Evolutionary conservation across 1,284 basidiomycete genomes (phyloP), one percentile per base, ranked within the genome.

Genomic region (Ustilago crameri): DNA sequence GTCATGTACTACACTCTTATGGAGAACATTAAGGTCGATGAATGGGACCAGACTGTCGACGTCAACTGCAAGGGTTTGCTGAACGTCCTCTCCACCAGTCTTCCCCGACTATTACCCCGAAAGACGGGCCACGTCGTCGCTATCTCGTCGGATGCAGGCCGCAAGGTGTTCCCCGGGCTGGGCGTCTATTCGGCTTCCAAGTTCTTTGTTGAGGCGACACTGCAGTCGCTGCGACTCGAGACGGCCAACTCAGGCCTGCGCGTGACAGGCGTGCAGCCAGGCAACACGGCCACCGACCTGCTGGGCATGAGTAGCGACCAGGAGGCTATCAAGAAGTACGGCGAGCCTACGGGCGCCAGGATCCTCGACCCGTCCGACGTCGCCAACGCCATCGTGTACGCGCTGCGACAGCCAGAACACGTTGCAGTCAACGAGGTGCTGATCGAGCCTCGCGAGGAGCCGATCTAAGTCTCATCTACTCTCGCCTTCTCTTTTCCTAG

Each of bases 1-100:
- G 80, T 82, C 42, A 82, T 82, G 80, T 82, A 80, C 63, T 82
- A 65, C 50, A 81, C 80, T 9, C 63, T 82, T 54, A 82, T 82
- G 81, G 62, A 71, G 20, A 82, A 82, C 60, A 51, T 75, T 26
- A 51, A 80, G 41, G 53, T 54, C 2, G 71, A 78, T 18, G 71
- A 80, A 42, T 82, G 81, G 81, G 79, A 82, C 5, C 76, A 75
- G 50, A 82, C 81, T 15, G 80, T 82, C 32, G 81, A 82, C 45
- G 81, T 82, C 66, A 82, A 82, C 60, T 82, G 81, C 71, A 82
- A 82, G 44, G 81, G 81, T 3, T 41, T 82, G 9, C 64, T 82
- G 37, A 67, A 82, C 54, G 74, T 73, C 17, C 61, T 82, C 0
- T 76, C 75, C 9, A 68, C 65, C 22, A 70, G 58, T 27, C 49